Conservation (phyloP, 2,329 filamentous ascomycete species). For the Aspergillus sp. region DNA sequence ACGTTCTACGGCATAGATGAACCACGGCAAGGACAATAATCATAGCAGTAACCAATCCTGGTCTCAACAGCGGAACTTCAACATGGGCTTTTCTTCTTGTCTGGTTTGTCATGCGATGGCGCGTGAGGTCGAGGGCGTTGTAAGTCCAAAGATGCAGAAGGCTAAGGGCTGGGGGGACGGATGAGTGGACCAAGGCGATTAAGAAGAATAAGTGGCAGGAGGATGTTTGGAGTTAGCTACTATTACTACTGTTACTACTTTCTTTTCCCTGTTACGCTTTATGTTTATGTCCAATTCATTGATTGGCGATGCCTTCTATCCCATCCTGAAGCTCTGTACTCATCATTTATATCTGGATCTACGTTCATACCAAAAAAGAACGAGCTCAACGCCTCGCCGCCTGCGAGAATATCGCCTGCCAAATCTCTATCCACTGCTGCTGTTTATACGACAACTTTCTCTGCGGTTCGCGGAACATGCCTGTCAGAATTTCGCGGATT, state of each 20-base stretch:
- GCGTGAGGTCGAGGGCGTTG: constrained; percentile 35
- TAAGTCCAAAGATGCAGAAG: constrained; percentile 30
- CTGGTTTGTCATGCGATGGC: constrained; percentile 19
- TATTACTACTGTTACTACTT: too few relatives aligned
- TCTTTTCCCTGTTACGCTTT: background rate
- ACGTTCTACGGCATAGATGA: too few relatives aligned
- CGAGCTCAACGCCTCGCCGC: constrained; percentile 14
- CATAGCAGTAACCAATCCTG: too few relatives aligned
- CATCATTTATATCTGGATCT: too few relatives aligned
- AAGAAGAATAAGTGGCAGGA: constrained; percentile 49
- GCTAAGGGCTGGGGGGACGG: constrained; percentile 35
- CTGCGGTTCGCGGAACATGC: constrained; percentile 50
- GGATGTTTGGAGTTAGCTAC: constrained; percentile 40
- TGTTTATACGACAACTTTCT: constrained; percentile 50
- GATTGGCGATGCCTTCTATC: background rate
- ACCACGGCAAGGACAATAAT: too few relatives aligned
- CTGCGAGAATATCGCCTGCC: constrained; percentile 58
- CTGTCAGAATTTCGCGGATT: constrained; percentile 65
- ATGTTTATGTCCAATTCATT: background rate
- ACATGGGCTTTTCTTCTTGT: too few relatives aligned
- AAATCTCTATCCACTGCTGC: constrained; percentile 65
- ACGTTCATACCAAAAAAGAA: background rate
- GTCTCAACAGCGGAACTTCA: too few relatives aligned
- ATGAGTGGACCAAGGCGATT: constrained; percentile 40
- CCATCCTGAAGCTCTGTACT: background rate